Base-by-base conservation (phyloP, 208 protist genomes). In the Endotrypanum monterogeii region DNA sequence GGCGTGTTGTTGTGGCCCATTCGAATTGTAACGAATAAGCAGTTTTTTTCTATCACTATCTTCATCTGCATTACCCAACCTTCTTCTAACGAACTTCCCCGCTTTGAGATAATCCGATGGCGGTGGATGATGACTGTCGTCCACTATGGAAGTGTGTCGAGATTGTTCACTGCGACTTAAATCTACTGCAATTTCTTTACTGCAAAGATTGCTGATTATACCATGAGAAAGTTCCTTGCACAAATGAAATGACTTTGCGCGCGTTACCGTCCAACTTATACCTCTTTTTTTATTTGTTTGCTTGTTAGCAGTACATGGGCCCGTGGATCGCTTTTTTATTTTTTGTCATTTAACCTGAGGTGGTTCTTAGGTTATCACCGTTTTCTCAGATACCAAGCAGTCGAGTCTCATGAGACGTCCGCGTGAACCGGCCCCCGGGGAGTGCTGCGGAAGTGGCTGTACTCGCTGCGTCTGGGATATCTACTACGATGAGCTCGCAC, bases 401-500 rank as follows among this genome's bases (percentile, higher is more conserved):
- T 51, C 28, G 35, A 57, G 44, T 55, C 46, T 14, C 23, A 83
- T 72, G 73, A 76, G 76, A 71, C 80, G 86, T 30, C 93, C 93
- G 4, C 76, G 90, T 18, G 88, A 93, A 61, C 93, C 93, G 46
- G 68, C 67, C 30, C 85, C 85, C 16, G 87, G 86, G 23, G 93
- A 97, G 39, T 97, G 93, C 78, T 97, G 93, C 52, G 93, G 93
- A 9, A 94, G 85, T 63, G 93, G 93, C 18, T 97, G 93, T 67
- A 81, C 93, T 25, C 82, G 93, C 50, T 97, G 93, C 79, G 90
- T 97, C 11, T 97, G 91, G 89, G 93, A 97, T 72, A 81, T 94
- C 11, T 97, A 95, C 79, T 97, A 93, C 60, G 93, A 97, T 63
- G 67, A 90, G 25, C 76, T 95, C 23, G 77, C 79, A n/a, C 79